Conservation (phyloP, 495 filamentous ascomycete genomes). For the Hypoxylon rickii region DNA sequence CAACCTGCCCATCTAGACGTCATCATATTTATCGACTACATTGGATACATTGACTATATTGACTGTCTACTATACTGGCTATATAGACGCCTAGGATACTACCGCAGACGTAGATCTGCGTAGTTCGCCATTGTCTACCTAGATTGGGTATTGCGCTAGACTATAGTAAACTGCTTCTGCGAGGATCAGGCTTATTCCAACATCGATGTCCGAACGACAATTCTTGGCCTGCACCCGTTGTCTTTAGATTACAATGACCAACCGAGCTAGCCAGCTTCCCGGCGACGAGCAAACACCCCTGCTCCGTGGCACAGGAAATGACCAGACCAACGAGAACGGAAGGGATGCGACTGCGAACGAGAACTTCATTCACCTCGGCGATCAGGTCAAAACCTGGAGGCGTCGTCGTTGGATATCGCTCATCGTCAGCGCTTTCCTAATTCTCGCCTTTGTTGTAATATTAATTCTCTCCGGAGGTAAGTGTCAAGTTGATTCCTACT, state of each 20-base stretch:
- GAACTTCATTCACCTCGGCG: constrained; percentile 7
- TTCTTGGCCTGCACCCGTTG: constrained; percentile 22
- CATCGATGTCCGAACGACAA: constrained; percentile 4
- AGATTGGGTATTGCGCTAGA: no score
- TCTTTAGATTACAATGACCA: constrained; percentile 17
- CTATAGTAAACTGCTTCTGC: background rate
- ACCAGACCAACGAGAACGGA: constrained; percentile 9
- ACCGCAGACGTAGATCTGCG: no score
- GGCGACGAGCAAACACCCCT: constrained; percentile 27
- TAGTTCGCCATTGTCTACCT: no score
- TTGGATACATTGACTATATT: no score
- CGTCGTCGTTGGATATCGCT: constrained; percentile 41
- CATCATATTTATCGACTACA: constrained; percentile 11
- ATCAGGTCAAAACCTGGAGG: constrained; percentile 28
- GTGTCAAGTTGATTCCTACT: background rate
- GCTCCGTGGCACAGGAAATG: constrained; percentile 12
- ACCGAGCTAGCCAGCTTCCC: constrained; percentile 3
- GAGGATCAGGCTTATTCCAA: background rate
- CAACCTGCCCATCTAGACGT: constrained; percentile 10
- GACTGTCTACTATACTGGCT: no score
- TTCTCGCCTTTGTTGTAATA: constrained; percentile 35
- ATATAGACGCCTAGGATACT: no score
- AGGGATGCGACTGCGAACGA: constrained; percentile 8
- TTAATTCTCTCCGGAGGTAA: constrained; percentile 38
- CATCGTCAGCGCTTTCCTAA: constrained; percentile 33